Conservation (phyloP, 2,329 filamentous ascomycete species). For the Nemania sp. region DNA sequence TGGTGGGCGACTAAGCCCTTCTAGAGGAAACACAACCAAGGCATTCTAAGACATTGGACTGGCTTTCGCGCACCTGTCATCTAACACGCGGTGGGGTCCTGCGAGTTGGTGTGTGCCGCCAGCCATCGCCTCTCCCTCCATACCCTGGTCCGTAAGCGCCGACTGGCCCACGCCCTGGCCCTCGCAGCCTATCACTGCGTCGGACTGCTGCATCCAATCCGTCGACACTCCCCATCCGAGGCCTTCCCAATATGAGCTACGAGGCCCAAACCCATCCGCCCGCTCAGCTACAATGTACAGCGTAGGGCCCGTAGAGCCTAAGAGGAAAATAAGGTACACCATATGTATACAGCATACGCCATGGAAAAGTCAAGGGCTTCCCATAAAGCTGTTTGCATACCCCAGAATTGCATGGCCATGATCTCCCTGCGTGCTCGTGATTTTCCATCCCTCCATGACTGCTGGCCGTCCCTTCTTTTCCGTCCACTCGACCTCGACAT, state of each 20-base stretch:
- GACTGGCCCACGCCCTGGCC: constrained; percentile 57
- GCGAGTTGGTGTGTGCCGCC: constrained; percentile 58
- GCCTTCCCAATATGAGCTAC: constrained; percentile 45
- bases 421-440: constrained; percentile 37
- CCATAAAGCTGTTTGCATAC: constrained; percentile 48
- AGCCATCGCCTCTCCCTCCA: constrained; percentile 56
- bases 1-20: constrained; percentile 48
- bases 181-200: constrained; percentile 59
- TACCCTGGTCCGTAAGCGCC: constrained; percentile 61
- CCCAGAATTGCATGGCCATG: constrained; percentile 41
- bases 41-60: constrained; percentile 63
- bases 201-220: constrained; percentile 51
- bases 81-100: constrained; percentile 58
- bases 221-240: constrained; percentile 46
- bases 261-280: constrained; percentile 46
- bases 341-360: too few relatives aligned
- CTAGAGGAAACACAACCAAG: constrained; percentile 54
- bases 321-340: constrained; percentile 39
- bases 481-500: constrained; percentile 48
- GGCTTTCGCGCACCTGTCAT: constrained; percentile 56
- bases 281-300: constrained; percentile 52
- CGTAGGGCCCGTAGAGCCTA: constrained; percentile 44
- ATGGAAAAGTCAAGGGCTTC: constrained; percentile 25
- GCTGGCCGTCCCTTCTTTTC: constrained; percentile 48
- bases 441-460: constrained; percentile 45